These are phyloP conservation scores for Pyricularia sp. DNA, from an alignment of 2,329 filamentous ascomycete genomes.

Conservation along the genomic window DNA sequence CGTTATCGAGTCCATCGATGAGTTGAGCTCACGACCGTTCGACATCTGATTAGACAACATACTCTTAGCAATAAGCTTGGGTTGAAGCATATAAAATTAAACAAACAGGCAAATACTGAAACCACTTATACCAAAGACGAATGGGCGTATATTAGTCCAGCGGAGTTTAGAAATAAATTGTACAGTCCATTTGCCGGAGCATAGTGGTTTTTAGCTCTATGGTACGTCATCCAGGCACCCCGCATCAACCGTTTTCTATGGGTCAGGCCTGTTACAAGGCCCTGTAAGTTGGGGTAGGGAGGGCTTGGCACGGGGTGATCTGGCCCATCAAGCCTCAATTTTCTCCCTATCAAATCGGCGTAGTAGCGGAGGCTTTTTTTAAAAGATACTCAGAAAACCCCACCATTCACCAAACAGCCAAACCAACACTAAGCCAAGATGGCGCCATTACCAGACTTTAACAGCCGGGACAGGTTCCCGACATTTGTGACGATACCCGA, in stretches of 20 bases:
- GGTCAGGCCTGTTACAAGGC: neutral
- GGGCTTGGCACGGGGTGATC: neutral
- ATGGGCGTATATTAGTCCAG: neutral
- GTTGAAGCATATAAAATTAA: no score
- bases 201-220: neutral
- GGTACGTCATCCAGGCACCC: neutral
- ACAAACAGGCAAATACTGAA: no score
- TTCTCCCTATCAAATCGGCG: neutral
- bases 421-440: conserved; percentile 4
- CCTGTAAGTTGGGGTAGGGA: neutral
- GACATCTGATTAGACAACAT: no score
- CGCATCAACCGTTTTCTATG: neutral
- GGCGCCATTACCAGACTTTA: conserved; percentile 20
- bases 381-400: neutral
- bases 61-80: no score
- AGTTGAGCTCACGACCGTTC: neutral
- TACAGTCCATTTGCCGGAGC: no score
- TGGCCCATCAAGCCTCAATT: neutral
- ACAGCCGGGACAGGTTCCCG: conserved; percentile 22
- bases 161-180: no score
- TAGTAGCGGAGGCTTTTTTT: neutral
- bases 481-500: conserved; percentile 21
- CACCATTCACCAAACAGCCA: neutral
- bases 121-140: no score
- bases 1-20: neutral